Percentiles rank a stretch among this genome's conserved stretches.
Conservation (phyloP, 371 early-diverging fungal species). For the Globomyces sp. region DNA sequence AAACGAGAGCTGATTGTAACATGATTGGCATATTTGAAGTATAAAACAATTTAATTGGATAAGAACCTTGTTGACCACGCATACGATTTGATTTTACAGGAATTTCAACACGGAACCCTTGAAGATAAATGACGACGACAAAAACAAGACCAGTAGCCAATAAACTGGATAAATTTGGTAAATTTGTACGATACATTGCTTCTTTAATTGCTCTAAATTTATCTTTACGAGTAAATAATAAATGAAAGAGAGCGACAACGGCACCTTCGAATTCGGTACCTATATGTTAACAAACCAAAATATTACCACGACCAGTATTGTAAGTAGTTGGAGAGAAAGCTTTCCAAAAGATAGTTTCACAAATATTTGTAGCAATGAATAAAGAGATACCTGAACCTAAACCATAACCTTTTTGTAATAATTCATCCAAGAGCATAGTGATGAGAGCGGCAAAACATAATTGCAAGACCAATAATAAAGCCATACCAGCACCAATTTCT, state of each 20-base stretch:
- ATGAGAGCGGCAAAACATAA: constrained; percentile 96
- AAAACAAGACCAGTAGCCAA: constrained; percentile 91
- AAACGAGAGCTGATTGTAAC: constrained; percentile 96
- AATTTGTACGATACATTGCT: constrained; percentile 94
- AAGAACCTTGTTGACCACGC: constrained; percentile 96
- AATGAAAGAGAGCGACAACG: constrained; percentile 92
- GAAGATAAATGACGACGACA: constrained; percentile 97
- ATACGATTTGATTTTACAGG: constrained; percentile 96
- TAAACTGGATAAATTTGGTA: constrained; percentile 97
- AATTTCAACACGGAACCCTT: constrained; percentile 99
- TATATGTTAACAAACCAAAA: not conserved
- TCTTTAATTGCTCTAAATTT: constrained; percentile 98
- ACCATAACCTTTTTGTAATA: constrained; percentile 99
- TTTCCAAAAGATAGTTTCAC: constrained; percentile 99
- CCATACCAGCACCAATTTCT: constrained; percentile 92
- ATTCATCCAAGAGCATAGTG: constrained; percentile 98
- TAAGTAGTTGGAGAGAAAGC: constrained; percentile 95
- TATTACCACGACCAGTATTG: constrained; percentile 90
- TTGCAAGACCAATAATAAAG: constrained; percentile 93
- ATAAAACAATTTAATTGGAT: constrained; percentile 99
- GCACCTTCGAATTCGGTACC: constrained; percentile 99
- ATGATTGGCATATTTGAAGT: constrained; percentile 99
- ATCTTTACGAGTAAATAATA: constrained; percentile 93
- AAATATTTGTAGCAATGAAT: constrained; percentile 99
- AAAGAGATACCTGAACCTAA: constrained; percentile 99